Percentiles rank a stretch among this genome's conserved stretches.
Evolutionary conservation across 768 basidiomycete species (phyloP).

Genomic region (Panaeolus papilionaceus): DNA sequence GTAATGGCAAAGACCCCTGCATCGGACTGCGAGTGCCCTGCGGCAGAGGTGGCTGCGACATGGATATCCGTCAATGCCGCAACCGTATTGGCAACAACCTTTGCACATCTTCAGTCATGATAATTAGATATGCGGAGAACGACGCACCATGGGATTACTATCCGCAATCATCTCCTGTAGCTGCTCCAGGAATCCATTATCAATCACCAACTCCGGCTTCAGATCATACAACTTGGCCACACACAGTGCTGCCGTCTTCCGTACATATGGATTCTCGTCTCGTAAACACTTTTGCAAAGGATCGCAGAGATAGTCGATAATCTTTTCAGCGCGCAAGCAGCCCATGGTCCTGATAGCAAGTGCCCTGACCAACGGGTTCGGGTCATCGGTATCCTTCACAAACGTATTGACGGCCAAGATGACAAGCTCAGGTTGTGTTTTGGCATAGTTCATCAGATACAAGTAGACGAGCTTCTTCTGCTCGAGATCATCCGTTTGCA

Average conservation of each 20-base stretch:
- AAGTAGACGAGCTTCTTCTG: slow-evolving; percentile 99
- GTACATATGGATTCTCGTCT: slow-evolving; percentile 98
- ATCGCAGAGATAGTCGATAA: slow-evolving; percentile 98
- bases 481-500: slow-evolving; percentile 99
- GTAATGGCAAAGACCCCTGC: slow-evolving; percentile 84
- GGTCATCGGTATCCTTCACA: slow-evolving; percentile 96
- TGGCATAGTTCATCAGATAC: slow-evolving; percentile 99
- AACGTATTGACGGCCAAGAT: slow-evolving; percentile 99
- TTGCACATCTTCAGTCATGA: slow-evolving; percentile 18
- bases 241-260: slow-evolving; percentile 96
- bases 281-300: slow-evolving; percentile 90
- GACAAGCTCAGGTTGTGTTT: slow-evolving; percentile 98
- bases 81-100: slow-evolving; percentile 98
- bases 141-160: slow-evolving; percentile 91
- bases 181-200: slow-evolving; percentile 91
- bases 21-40: slow-evolving; percentile 61
- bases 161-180: slow-evolving; percentile 94
- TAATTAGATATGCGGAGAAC: not conserved
- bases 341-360: slow-evolving; percentile 99
- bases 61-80: slow-evolving; percentile 95
- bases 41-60: slow-evolving; percentile 63
- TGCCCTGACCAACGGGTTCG: slow-evolving; percentile 95
- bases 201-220: slow-evolving; percentile 93
- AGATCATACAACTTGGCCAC: slow-evolving; percentile 98
- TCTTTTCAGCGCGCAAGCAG: slow-evolving; percentile 96